A percentile compares a stretch with the other conserved stretches of the same genome.
Evolutionary conservation across 163 green algal species (phyloP).

Genomic region (Coccomyxa subellipsoidea): DNA sequence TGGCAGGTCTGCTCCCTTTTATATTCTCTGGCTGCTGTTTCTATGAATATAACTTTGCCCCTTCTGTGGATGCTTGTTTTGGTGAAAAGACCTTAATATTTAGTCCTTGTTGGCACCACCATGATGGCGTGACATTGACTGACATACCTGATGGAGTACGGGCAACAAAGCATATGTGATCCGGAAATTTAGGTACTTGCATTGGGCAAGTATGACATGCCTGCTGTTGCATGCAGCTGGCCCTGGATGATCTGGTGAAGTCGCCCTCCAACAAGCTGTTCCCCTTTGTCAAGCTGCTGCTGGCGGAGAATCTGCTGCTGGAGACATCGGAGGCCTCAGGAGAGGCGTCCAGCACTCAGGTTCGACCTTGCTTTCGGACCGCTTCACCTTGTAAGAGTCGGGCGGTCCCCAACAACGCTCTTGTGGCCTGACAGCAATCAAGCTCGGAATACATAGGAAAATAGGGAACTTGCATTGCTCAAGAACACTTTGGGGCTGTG

Average conservation of each 20-base stretch:
- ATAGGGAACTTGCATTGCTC: background rate
- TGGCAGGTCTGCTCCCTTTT: background rate
- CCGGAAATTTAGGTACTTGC: too few relatives aligned
- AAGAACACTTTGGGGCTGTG: background rate
- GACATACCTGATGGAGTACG: too few relatives aligned
- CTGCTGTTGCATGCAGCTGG: background rate
- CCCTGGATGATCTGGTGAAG: constrained; percentile 18
- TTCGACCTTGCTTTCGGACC: background rate
- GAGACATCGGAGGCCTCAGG: background rate
- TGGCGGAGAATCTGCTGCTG: background rate
- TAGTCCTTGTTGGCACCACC: background rate
- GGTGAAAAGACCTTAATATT: background rate
- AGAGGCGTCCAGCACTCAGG: background rate
- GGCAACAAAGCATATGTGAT: too few relatives aligned
- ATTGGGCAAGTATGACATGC: background rate
- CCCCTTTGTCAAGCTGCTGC: constrained; percentile 14
- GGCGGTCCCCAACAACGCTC: too few relatives aligned
- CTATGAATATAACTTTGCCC: background rate
- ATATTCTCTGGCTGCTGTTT: background rate
- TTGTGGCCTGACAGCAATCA: too few relatives aligned
- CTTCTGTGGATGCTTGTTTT: background rate
- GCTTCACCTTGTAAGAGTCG: background rate
- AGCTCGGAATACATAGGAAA: too few relatives aligned
- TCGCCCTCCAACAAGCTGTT: constrained; percentile 4
- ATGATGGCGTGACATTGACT: too few relatives aligned